Conservation (phyloP, 2,329 filamentous ascomycete species). For the Aspergillus sp. region DNA sequence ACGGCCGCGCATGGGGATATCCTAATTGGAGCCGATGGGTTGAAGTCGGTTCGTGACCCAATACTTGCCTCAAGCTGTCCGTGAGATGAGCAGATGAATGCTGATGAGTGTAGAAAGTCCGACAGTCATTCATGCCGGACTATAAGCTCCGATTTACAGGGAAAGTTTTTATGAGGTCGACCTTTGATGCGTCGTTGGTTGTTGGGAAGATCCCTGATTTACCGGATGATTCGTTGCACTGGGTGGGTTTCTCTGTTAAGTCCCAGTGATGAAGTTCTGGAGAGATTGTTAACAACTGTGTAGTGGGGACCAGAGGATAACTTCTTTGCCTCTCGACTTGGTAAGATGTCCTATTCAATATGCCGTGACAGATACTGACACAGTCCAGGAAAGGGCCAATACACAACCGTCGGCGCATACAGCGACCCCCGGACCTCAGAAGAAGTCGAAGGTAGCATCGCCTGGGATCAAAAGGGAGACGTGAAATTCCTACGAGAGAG, state of each 20-base stretch:
- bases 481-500: slow-evolving; percentile 35
- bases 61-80: slow-evolving; percentile 15
- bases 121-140: slow-evolving; percentile 44
- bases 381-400: slow-evolving; percentile 34
- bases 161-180: slow-evolving; percentile 47
- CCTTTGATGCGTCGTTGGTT: slow-evolving; percentile 45
- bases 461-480: slow-evolving; percentile 43
- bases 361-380: background rate
- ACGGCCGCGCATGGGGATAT: slow-evolving; percentile 46
- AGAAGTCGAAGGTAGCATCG: slow-evolving; percentile 34
- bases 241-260: slow-evolving; percentile 18
- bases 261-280: rapidly evolving
- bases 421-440: slow-evolving; percentile 37
- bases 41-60: slow-evolving; percentile 48
- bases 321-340: slow-evolving; percentile 47
- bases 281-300: background rate
- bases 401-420: slow-evolving; percentile 44
- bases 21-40: slow-evolving; percentile 55
- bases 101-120: slow-evolving; percentile 18
- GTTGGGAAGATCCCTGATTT: slow-evolving; percentile 38
- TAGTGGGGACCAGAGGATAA: slow-evolving; percentile 45
- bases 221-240: slow-evolving; percentile 45
- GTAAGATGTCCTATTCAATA: slow-evolving; percentile 15
- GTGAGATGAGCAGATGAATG: background rate
- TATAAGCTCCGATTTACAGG: slow-evolving; percentile 45